Base-by-base conservation (phyloP, 305 asterid genomes). In the Fraxinus velutina region DNA sequence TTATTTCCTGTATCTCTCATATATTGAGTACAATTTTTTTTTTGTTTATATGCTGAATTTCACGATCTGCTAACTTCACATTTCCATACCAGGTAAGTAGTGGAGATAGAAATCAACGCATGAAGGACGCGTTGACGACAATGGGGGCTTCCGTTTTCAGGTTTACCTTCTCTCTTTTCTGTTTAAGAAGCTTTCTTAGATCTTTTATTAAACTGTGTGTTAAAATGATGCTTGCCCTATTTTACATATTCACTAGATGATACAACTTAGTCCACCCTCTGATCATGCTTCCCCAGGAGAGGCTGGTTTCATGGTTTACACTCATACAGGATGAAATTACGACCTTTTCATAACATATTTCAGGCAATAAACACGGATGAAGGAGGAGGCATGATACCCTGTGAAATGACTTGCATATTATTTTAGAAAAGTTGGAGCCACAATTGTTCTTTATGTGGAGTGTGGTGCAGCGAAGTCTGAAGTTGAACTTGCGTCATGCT, bases 81-180 rank as follows among this genome's bases (percentile, higher is more conserved):
- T 77, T 86, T 21, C 77, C 73, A 17, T 85, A 27, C 60, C 87
- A 96, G 99, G 95, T 96, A 81, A 86, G 92, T 22, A 93, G 96
- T 36, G 99, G 99, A 80, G 96, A 93, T 85, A 89, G 93, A 88
- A 92, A 92, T 88, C 97, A 96, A 81, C 96, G 99, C 73, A 96
- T 94, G 97, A 89, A 89, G 89, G 97, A 94, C 75, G 89, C 99
- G 57, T 86, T 96, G 66, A 86, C 97, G 8, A 94, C 99, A 72
- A 93, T 96, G 99, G 99, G 99, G 27, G 98, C 99, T 79, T 96
- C 99, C 47, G 99, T 96, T 12, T 96, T 96, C 92, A 96, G 99
- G 99, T 95, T 80, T 76, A 83, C 24, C 55, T 12, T 44, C 55
- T 44, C 21, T 50, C 21, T 50, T 47, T 50, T 50, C 2, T 15